phyloP scores from a whole-genome alignment of 305 asterid species.

The Fraxinus ornus region DNA sequence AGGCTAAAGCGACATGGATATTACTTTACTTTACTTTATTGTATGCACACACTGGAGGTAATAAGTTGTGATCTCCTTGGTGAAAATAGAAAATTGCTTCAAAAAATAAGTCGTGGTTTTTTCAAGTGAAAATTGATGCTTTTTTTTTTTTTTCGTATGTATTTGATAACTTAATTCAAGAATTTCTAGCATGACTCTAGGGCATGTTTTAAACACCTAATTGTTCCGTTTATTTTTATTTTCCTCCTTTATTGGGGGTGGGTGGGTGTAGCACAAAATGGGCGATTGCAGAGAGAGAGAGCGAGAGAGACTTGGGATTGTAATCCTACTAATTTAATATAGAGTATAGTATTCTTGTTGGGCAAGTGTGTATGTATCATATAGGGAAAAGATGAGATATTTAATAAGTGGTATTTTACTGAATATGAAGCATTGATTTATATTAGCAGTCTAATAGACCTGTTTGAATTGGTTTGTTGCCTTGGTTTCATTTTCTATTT shows the following conservation, averaged over 20 bases:
- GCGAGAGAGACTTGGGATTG: neutral
- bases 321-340: neutral
- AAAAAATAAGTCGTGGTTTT: slow-evolving; percentile 12
- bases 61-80: slow-evolving; percentile 31
- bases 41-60: slow-evolving; percentile 12
- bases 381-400: neutral
- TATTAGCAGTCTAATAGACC: neutral
- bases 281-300: neutral
- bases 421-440: neutral
- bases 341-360: neutral
- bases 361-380: neutral
- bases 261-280: neutral
- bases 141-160: neutral
- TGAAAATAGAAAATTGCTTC: slow-evolving; percentile 27
- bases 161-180: neutral
- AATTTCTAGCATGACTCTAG: neutral
- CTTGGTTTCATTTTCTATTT: neutral
- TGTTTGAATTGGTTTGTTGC: neutral
- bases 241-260: neutral
- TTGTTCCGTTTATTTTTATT: neutral
- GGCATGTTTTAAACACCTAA: neutral
- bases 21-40: slow-evolving; percentile 9
- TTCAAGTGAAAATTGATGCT: neutral
- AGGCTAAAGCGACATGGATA: neutral
- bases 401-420: neutral